These are phyloP conservation scores for Acacia crassicarpa DNA, from an alignment of 306 rosid species.

Conservation along the genomic window DNA sequence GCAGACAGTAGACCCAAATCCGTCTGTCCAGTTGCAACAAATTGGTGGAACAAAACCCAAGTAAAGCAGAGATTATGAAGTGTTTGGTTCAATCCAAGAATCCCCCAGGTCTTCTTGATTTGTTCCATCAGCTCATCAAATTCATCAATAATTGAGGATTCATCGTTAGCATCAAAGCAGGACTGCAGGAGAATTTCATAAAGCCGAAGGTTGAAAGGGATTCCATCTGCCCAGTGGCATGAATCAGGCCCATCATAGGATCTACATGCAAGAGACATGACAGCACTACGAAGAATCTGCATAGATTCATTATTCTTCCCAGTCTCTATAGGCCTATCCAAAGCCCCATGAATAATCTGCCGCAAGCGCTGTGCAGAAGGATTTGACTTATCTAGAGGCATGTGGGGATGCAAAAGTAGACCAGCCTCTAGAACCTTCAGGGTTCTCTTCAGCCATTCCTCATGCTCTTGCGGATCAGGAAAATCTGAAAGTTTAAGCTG, in stretches of 20 bases:
- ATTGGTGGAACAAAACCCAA: constrained; percentile 95
- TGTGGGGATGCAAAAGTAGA: constrained; percentile 80
- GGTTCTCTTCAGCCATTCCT: constrained; percentile 86
- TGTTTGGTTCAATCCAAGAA: constrained; percentile 86
- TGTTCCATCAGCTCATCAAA: constrained; percentile 96
- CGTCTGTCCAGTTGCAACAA: constrained; percentile 86
- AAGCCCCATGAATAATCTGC: constrained; percentile 76
- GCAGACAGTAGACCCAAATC: constrained; percentile 75
- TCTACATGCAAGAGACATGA: constrained; percentile 80
- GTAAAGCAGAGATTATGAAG: constrained; percentile 91
- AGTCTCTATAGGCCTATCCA: constrained; percentile 80
- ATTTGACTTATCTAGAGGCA: constrained; percentile 74
- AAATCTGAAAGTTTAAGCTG: constrained; percentile 91
- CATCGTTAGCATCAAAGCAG: constrained; percentile 78
- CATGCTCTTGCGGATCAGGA: constrained; percentile 77
- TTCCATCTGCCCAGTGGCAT: constrained; percentile 99
- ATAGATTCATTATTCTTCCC: constrained; percentile 85
- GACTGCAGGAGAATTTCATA: constrained; percentile 87
- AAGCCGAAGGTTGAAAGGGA: constrained; percentile 86
- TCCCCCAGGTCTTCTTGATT: constrained; percentile 96
- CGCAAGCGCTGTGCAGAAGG: constrained; percentile 72
- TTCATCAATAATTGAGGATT: constrained; percentile 78
- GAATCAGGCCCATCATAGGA: constrained; percentile 81
- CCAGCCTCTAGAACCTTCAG: constrained; percentile 92
- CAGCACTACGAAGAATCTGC: constrained; percentile 98